Evolutionary conservation across 768 basidiomycete species (phyloP).

Genomic region (Leccinum olivaceopallidum): DNA sequence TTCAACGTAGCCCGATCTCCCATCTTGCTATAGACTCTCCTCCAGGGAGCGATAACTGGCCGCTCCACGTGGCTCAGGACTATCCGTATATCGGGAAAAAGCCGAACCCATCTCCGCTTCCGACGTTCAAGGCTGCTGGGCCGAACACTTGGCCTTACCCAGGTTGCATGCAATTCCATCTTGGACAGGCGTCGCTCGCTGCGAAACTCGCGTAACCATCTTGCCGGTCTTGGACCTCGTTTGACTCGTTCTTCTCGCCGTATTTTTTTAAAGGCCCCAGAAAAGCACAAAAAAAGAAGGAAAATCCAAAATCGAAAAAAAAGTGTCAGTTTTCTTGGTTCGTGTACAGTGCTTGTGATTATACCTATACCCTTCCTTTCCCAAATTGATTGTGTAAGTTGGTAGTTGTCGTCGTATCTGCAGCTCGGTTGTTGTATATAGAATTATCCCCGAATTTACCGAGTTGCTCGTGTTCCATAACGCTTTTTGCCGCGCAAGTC

Average conservation of each 20-base stretch:
- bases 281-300: neutral
- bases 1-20: neutral
- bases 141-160: neutral
- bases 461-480: neutral
- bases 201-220: neutral
- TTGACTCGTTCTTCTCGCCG: neutral
- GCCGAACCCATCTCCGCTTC: conserved; percentile 2
- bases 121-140: neutral
- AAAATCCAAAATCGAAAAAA: neutral
- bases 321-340: neutral
- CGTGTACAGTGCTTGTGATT: neutral
- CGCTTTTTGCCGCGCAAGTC: neutral
- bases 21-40: neutral
- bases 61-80: neutral
- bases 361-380: neutral
- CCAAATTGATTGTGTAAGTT: neutral
- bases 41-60: neutral
- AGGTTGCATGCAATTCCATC: neutral
- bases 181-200: neutral
- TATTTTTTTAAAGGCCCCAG: neutral
- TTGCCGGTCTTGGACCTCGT: neutral
- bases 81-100: neutral
- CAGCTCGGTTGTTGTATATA: neutral
- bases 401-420: neutral
- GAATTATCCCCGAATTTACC: neutral